phyloP scores from a whole-genome alignment of 164 flowering plant species.

The Liquidambar formosana region DNA sequence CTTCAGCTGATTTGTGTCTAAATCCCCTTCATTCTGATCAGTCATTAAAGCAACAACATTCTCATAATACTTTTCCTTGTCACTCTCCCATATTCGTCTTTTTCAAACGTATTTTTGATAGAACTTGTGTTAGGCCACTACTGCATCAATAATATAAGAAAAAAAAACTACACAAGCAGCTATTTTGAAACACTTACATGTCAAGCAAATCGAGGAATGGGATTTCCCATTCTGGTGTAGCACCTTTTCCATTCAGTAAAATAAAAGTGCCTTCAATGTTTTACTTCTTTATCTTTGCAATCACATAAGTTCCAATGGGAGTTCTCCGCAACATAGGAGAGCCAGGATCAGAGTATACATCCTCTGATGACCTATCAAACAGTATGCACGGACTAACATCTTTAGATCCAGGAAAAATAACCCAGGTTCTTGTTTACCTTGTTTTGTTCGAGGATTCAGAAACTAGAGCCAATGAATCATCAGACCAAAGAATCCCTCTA shows the following conservation, averaged over 20 bases:
- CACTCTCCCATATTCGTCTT: conserved; percentile 97
- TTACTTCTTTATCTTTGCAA: conserved; percentile 83
- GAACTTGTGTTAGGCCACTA: conserved; percentile 23
- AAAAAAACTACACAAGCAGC: not conserved
- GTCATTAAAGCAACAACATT: no score
- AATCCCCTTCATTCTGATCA: conserved; percentile 88
- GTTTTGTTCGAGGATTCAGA: conserved; percentile 98
- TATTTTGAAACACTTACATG: conserved; percentile 58
- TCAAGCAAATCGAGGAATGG: conserved; percentile 96
- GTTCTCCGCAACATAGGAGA: conserved; percentile 94
- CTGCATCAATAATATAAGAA: not conserved
- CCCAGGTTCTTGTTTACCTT: no score
- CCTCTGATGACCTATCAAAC: conserved; percentile 98
- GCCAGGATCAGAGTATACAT: no score
- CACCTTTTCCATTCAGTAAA: conserved; percentile 91
- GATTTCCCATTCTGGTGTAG: conserved; percentile 92
- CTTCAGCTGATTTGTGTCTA: conserved; percentile 61
- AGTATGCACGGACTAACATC: conserved; percentile 70
- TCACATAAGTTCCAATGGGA: conserved; percentile 75
- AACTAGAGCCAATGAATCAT: conserved; percentile 86
- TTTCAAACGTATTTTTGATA: conserved; percentile 81
- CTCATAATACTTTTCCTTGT: no score
- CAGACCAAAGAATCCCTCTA: conserved; percentile 97
- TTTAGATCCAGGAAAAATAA: conserved; percentile 70
- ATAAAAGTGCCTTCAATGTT: conserved; percentile 62